These are phyloP conservation scores for Cercophora sp. DNA, from an alignment of 495 filamentous ascomycete genomes.

Conservation along the genomic window DNA sequence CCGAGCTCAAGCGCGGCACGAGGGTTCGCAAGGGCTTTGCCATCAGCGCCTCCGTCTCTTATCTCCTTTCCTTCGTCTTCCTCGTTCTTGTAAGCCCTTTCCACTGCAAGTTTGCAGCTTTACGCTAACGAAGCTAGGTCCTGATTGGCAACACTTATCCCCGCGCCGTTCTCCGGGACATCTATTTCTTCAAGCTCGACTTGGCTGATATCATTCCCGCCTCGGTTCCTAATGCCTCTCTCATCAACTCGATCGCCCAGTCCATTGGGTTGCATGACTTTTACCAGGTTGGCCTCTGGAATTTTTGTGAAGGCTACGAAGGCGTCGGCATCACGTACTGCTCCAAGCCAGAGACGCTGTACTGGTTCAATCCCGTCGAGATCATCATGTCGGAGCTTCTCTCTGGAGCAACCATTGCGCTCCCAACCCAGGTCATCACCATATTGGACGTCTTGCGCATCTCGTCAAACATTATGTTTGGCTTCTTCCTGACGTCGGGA, in stretches of 20 bases:
- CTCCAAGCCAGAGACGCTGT: slow-evolving; percentile 61
- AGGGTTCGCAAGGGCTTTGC: slow-evolving; percentile 50
- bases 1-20: slow-evolving; percentile 49
- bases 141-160: slow-evolving; percentile 66
- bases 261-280: slow-evolving; percentile 88
- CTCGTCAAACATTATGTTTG: slow-evolving; percentile 92
- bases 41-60: slow-evolving; percentile 61
- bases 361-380: slow-evolving; percentile 86
- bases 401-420: slow-evolving; percentile 75
- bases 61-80: slow-evolving; percentile 71
- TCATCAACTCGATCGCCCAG: slow-evolving; percentile 87
- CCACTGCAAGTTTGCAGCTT: neutral
- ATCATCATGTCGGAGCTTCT: slow-evolving; percentile 75
- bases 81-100: slow-evolving; percentile 56
- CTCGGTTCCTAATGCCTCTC: slow-evolving; percentile 65
- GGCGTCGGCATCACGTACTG: slow-evolving; percentile 64
- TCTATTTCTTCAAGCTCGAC: slow-evolving; percentile 81
- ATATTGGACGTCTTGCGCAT: slow-evolving; percentile 69
- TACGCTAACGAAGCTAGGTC: slow-evolving; percentile 35
- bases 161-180: slow-evolving; percentile 55
- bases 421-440: slow-evolving; percentile 66
- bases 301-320: slow-evolving; percentile 53
- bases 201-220: slow-evolving; percentile 78
- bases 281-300: slow-evolving; percentile 89
- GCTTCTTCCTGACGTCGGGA: slow-evolving; percentile 68